phyloP scores from a whole-genome alignment of 139 green algal genomes.

The Closterium sp. region DNA sequence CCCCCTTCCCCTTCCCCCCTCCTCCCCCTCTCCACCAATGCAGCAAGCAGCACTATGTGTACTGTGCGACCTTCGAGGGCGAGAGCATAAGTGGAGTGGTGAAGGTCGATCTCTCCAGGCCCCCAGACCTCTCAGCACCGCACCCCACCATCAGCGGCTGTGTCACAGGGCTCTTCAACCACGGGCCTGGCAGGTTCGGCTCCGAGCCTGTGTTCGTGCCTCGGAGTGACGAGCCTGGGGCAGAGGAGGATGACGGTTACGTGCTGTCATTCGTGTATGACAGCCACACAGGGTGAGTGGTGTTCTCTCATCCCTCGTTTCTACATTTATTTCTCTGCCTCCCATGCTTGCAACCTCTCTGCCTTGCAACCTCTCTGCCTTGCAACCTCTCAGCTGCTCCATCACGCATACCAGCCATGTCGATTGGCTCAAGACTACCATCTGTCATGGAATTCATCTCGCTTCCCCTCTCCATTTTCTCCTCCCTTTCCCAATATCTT shows the following conservation, averaged over 20 bases:
- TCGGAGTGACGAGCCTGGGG: conserved; percentile 13
- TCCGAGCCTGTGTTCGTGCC: conserved; percentile 75
- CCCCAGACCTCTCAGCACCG: not conserved
- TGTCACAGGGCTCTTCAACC: conserved; percentile 45
- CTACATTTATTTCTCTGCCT: too few relatives aligned
- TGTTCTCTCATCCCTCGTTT: too few relatives aligned
- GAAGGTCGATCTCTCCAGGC: conserved; percentile 65
- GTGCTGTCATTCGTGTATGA: conserved; percentile 72
- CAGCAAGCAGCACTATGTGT: conserved; percentile 37
- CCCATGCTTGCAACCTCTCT: too few relatives aligned
- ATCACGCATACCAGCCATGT: too few relatives aligned
- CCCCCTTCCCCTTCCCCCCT: too few relatives aligned
- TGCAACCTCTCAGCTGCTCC: too few relatives aligned
- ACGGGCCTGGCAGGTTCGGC: conserved; percentile 53
- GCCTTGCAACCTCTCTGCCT: too few relatives aligned
- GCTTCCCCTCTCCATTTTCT: too few relatives aligned
- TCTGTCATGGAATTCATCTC: too few relatives aligned
- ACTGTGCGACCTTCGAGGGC: conserved; percentile 7
- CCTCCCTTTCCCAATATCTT: too few relatives aligned
- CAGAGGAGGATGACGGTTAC: conserved; percentile 71
- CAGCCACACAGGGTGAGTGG: conserved; percentile 12
- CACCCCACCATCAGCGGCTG: not conserved
- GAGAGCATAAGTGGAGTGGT: conserved; percentile 60
- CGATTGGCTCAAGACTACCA: too few relatives aligned
- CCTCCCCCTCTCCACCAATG: too few relatives aligned